Evolutionary conservation across 768 basidiomycete species (phyloP), one percentile per base, ranked within the genome.

Genomic region (Hemileccinum impolitum): DNA sequence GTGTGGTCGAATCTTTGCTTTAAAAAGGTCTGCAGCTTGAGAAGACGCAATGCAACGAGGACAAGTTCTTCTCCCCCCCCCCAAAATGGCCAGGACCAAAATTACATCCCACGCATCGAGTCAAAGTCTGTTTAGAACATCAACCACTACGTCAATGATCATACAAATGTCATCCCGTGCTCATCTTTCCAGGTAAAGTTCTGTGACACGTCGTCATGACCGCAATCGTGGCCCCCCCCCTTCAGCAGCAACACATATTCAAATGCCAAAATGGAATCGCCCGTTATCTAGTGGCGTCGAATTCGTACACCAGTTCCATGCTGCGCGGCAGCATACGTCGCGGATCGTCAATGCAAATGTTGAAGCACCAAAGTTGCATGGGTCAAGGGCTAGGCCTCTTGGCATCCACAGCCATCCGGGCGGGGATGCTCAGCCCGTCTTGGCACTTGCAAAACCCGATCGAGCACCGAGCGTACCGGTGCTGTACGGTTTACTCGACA

Each of bases 271-370:
- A 52, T 43, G 39, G 55, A 53, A 53, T 48, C 48, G 37, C 43
- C 42, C 46, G 57, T 49, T 66, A 65, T 63, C 62, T 52, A 6
- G 55, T 63, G 61, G 63, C 55, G 63, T 59, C 26, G 39, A 56
- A 53, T 56, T 60, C 58, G 50, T 52, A 44, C 51, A 39, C 39
- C 54, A 41, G 38, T 59, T 62, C 60, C 36, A 56, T 52, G 46
- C 63, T 63, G 60, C 58, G 46, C 25, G 34, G 48, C 38, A 51
- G 51, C 42, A 38, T 40, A 44, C 6, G 37, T 54, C 45, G 47
- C 49, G 23, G 19, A 50, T 31, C 46, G 23, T 21, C 44, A 30
- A 25, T 34, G 40, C 41, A 32, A 47, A 35, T 37, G 42, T 26
- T 53, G 45, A 23, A 35, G 54, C 52, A 47, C 44, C 49, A 23